A percentile compares a stretch with the other conserved stretches of the same genome.
These are phyloP conservation scores for Colletotrichum somersetense DNA, from an alignment of 2,329 filamentous ascomycete genomes.

Conservation along the genomic window DNA sequence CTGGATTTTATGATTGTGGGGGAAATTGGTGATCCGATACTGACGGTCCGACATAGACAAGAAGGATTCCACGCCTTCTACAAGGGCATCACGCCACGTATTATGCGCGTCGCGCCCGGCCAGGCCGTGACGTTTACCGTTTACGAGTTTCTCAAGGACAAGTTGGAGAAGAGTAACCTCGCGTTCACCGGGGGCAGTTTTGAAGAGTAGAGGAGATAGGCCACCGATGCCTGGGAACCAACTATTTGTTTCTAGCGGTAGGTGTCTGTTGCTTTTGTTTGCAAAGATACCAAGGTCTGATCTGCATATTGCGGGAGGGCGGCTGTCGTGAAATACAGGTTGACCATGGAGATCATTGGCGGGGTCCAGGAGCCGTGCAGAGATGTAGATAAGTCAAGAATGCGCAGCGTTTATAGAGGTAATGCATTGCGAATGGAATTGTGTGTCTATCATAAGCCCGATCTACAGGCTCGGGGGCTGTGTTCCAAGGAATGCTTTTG, in stretches of 20 bases:
- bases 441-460: slow-evolving; percentile 31
- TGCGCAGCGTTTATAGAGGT: slow-evolving; percentile 9
- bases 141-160: slow-evolving; percentile 82
- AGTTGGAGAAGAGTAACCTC: slow-evolving; percentile 75
- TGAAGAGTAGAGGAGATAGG: slow-evolving; percentile 67
- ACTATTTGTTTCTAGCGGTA: not conserved
- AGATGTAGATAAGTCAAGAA: slow-evolving; percentile 17
- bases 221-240: not conserved
- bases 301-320: not conserved
- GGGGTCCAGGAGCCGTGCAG: not conserved
- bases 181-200: slow-evolving; percentile 72
- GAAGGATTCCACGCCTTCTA: slow-evolving; percentile 97
- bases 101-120: slow-evolving; percentile 97
- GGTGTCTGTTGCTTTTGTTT: slow-evolving; percentile 4
- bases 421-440: slow-evolving; percentile 25
- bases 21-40: not conserved
- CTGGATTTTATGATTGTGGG: not conserved
- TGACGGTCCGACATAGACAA: slow-evolving; percentile 67
- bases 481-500: not conserved
- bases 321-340: not conserved
- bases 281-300: slow-evolving; percentile 20
- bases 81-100: slow-evolving; percentile 97
- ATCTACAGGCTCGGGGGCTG: slow-evolving; percentile 27
- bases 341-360: not conserved
- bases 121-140: slow-evolving; percentile 85